Conservation (phyloP, 805 yeast genomes). For the Metschnikowia koreensis region DNA sequence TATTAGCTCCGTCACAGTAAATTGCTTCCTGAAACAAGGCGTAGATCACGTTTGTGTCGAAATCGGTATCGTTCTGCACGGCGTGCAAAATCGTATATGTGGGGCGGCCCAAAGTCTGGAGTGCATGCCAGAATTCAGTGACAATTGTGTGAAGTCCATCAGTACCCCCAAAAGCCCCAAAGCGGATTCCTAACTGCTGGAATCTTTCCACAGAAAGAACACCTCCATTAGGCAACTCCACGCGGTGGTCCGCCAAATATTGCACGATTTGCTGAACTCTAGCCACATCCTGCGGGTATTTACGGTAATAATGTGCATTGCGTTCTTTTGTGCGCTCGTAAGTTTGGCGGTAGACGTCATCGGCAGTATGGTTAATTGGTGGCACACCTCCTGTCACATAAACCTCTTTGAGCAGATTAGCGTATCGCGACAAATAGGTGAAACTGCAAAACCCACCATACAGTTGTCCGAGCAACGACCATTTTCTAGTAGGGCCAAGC, state of each 20-base stretch:
- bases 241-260: constrained; percentile 30
- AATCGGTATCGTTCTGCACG: constrained; percentile 36
- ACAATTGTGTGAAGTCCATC: constrained; percentile 47
- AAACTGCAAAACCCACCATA: constrained; percentile 54
- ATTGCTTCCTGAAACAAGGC: constrained; percentile 60
- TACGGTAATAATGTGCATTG: constrained; percentile 46
- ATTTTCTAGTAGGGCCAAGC: constrained; percentile 32
- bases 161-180: constrained; percentile 53
- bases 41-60: constrained; percentile 55
- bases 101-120: constrained; percentile 33
- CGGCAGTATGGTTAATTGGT: constrained; percentile 45
- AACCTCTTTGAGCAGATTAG: constrained; percentile 41
- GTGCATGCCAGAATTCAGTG: constrained; percentile 38
- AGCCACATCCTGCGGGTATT: constrained; percentile 46
- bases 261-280: constrained; percentile 37
- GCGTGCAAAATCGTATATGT: constrained; percentile 35
- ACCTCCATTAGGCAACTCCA: constrained; percentile 52
- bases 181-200: constrained; percentile 50
- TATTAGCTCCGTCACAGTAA: constrained; percentile 39
- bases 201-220: constrained; percentile 48
- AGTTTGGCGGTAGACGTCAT: constrained; percentile 50
- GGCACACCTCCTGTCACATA: constrained; percentile 60
- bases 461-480: constrained; percentile 57
- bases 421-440: constrained; percentile 48
- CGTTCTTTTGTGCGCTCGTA: constrained; percentile 47